These are phyloP conservation scores for Colletotrichum spaethianum DNA, from an alignment of 2,329 filamentous ascomycete species.

Conservation along the genomic window DNA sequence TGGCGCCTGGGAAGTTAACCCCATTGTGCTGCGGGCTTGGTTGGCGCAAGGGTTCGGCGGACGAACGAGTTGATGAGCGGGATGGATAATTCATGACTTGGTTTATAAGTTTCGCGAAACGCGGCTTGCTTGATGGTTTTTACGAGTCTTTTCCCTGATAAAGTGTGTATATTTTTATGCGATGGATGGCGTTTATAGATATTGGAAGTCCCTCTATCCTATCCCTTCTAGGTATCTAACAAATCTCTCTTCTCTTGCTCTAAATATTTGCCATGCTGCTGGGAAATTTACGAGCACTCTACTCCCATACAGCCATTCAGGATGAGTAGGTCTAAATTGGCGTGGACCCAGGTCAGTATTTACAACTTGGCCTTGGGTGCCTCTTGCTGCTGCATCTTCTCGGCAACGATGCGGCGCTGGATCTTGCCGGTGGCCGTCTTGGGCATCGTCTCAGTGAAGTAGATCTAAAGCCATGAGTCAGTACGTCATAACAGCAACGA, in stretches of 20 bases:
- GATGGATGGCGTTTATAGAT: slow-evolving; percentile 11
- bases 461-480: slow-evolving; percentile 66
- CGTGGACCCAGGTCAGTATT: slow-evolving; percentile 9
- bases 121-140: slow-evolving; percentile 7
- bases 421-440: slow-evolving; percentile 96
- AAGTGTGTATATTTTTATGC: background rate
- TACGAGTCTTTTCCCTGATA: background rate
- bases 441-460: slow-evolving; percentile 87
- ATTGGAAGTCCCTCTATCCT: slow-evolving; percentile 28
- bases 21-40: background rate
- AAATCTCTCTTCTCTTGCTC: slow-evolving; percentile 15
- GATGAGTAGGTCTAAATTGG: background rate
- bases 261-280: background rate
- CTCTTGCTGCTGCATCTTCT: slow-evolving; percentile 84
- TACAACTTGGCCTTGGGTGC: slow-evolving; percentile 68
- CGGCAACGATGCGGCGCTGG: slow-evolving; percentile 87
- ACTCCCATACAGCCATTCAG: background rate
- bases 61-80: background rate
- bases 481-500: background rate
- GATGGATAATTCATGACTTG: background rate
- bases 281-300: background rate
- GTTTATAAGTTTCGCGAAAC: background rate
- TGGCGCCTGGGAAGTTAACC: background rate
- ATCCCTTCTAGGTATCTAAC: slow-evolving; percentile 27
- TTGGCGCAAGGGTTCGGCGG: background rate